Base-by-base conservation (phyloP, 176 grass and related monocot species). In the Paspalum notatum region DNA sequence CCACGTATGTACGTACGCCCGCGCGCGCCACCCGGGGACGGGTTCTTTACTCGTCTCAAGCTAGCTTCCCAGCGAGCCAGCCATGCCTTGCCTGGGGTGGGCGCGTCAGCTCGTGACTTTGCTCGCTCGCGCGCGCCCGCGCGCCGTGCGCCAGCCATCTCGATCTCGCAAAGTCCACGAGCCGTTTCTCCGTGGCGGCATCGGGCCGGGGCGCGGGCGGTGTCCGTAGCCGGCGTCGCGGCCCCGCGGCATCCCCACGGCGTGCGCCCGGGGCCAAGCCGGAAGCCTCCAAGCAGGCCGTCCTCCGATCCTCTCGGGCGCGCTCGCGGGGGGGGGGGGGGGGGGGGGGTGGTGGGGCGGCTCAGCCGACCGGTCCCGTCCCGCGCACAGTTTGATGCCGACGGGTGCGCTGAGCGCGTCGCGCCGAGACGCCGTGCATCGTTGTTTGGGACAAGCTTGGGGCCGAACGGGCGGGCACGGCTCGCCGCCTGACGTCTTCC, bases 181-280 rank as follows among this genome's bases (percentile, higher is more conserved):
- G 12, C 83, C 66, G 83, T 42, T 72, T 85, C 82, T 82, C 57
- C 87, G 82, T 65, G 87, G 87, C 87, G 65, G 38, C 65, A 71
- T 53, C 75, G 78, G 78, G 74, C 61, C 15, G 62, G 39, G 66
- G 45, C 58, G n/a, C 25, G 46, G 66, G 32, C 47, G 68, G 53
- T 51, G 87, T 89, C 87, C 78, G 66, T 85, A 77, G 83, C 78
- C 39, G 17, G 65, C 82, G 87, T 89, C 83, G 55, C 66, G 58
- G 57, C 21, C 40, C 56, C 54, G 62, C 65, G 75, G 81, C 57
- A 87, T 87, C 79, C 82, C 41, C 68, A 62, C 68, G 71, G 41
- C 40, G 61, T 27, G 18, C 58, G 56, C 68, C 50, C 67, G 63
- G 41, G 56, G 71, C 87, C 83, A 85, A 82, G 49, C 27, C 24